Percentiles rank a stretch among this genome's conserved stretches.
Evolutionary conservation across 1,284 basidiomycete genomes (phyloP).

Genomic region (Leccinum solheimii): DNA sequence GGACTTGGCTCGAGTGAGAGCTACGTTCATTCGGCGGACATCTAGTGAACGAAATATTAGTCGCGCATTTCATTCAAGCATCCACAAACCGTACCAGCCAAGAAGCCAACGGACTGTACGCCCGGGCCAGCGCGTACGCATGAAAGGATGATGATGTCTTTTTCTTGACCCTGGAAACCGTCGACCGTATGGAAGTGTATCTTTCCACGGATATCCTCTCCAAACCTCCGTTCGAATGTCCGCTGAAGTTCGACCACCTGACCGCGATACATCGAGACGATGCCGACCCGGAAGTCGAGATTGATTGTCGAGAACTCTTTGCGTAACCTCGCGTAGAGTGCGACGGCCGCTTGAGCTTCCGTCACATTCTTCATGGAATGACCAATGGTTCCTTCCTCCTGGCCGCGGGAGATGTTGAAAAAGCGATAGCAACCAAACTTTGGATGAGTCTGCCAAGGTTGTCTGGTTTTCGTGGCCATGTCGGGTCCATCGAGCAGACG

Average conservation of each 20-base stretch:
- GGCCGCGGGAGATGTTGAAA: conserved; percentile 71
- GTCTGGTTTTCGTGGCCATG: conserved; percentile 83
- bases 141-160: conserved; percentile 93
- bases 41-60: conserved; percentile 45
- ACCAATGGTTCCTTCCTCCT: conserved; percentile 54
- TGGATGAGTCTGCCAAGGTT: conserved; percentile 82
- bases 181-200: conserved; percentile 98
- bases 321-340: conserved; percentile 76
- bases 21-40: conserved; percentile 93
- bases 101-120: conserved; percentile 82
- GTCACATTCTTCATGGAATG: conserved; percentile 80
- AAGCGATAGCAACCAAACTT: conserved; percentile 91
- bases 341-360: conserved; percentile 79
- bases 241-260: conserved; percentile 81
- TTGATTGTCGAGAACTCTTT: conserved; percentile 65
- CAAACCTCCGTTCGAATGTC: conserved; percentile 74
- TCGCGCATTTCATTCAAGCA: conserved; percentile 1
- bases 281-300: conserved; percentile 80
- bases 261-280: conserved; percentile 95
- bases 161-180: conserved; percentile 98
- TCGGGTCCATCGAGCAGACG: conserved; percentile 84
- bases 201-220: conserved; percentile 65
- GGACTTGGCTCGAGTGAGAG: conserved; percentile 92
- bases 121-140: conserved; percentile 91
- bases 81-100: conserved; percentile 58